Conservation (phyloP, 768 basidiomycete species). For the Dioszegia crocea region DNA sequence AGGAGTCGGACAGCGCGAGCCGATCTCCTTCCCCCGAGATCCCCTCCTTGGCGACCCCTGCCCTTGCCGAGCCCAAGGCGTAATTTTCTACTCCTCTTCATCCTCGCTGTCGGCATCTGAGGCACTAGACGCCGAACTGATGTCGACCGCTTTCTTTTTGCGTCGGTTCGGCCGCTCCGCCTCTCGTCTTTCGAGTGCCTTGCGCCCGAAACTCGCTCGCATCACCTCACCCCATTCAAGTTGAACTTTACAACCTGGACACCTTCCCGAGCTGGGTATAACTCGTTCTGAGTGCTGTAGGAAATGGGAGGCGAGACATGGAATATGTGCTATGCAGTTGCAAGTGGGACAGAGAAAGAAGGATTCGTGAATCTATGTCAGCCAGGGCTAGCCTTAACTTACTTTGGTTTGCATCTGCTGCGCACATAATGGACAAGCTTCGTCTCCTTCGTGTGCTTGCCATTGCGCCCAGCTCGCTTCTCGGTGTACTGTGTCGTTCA, state of each 20-base stretch:
- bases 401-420: slow-evolving; percentile 12
- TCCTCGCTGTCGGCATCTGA: not conserved
- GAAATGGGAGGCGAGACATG: slow-evolving; percentile 41
- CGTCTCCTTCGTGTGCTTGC: not conserved
- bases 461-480: slow-evolving; percentile 34
- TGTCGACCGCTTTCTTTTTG: not conserved
- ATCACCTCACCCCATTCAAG: slow-evolving; percentile 49
- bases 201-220: slow-evolving; percentile 43
- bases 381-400: slow-evolving; percentile 7
- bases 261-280: slow-evolving; percentile 42
- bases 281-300: slow-evolving; percentile 19
- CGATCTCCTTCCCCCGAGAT: slow-evolving; percentile 46
- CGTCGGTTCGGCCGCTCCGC: not conserved
- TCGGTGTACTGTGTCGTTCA: slow-evolving; percentile 38
- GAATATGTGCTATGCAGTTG: slow-evolving; percentile 30
- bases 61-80: slow-evolving; percentile 9
- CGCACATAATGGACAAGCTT: not conserved
- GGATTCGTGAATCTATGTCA: slow-evolving; percentile 36
- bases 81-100: slow-evolving; percentile 5
- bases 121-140: not conserved
- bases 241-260: slow-evolving; percentile 36
- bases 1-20: slow-evolving; percentile 21
- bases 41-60: slow-evolving; percentile 7
- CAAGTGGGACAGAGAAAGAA: slow-evolving; percentile 46
- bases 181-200: slow-evolving; percentile 1